phyloP scores from a whole-genome alignment of 495 filamentous ascomycete species.

The Penicillium lividum region DNA sequence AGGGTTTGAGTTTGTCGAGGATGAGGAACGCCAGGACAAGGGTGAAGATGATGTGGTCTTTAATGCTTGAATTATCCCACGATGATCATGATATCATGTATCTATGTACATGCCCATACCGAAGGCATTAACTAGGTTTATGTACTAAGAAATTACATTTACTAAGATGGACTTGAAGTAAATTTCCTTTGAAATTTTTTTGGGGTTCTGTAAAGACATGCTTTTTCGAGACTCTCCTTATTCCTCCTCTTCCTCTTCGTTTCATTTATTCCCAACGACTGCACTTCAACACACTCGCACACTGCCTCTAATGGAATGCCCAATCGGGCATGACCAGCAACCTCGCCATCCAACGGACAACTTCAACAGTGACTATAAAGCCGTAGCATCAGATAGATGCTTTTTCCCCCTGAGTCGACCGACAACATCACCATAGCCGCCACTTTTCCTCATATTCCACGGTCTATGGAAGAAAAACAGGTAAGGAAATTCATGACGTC shows the following conservation, averaged over 20 bases:
- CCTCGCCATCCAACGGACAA: background rate
- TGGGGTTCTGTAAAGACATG: slow-evolving; percentile 29
- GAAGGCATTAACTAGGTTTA: background rate
- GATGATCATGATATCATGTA: background rate
- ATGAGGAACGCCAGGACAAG: slow-evolving; percentile 7
- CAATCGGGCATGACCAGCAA: background rate
- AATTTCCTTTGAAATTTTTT: slow-evolving; percentile 35
- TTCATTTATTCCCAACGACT: slow-evolving; percentile 4
- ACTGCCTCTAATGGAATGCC: background rate
- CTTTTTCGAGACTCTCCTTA: slow-evolving; percentile 25
- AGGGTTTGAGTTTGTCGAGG: slow-evolving; percentile 75
- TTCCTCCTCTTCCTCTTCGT: background rate
- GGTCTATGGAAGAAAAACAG: slow-evolving; percentile 20
- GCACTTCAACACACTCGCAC: background rate
- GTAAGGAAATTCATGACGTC: slow-evolving; percentile 47
- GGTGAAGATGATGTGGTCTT: slow-evolving; percentile 8
- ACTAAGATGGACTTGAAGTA: background rate
- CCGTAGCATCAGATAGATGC: background rate
- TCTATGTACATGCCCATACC: too few relatives aligned
- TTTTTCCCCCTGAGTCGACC: background rate
- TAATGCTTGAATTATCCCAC: slow-evolving; percentile 17
- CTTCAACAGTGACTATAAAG: slow-evolving; percentile 5
- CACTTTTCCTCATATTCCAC: slow-evolving; percentile 7
- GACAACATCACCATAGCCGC: background rate
- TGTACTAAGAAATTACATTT: background rate